phyloP scores from a whole-genome alignment of 2,329 filamentous ascomycete genomes.

The Ophiocordyceps robertsii region DNA sequence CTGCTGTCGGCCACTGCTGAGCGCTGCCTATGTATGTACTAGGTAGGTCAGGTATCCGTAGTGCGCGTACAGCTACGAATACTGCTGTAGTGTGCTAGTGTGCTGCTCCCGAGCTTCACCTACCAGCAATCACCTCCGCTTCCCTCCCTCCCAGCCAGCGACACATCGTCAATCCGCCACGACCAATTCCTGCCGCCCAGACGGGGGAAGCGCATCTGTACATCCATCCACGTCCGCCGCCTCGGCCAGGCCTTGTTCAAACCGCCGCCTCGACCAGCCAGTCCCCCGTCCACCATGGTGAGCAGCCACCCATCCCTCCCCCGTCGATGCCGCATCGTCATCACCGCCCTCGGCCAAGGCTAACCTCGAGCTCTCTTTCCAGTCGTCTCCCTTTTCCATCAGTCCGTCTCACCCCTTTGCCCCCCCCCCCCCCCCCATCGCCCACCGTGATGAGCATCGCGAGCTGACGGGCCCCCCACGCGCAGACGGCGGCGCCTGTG shows the following conservation, averaged over 20 bases:
- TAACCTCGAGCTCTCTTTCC: constrained; percentile 6
- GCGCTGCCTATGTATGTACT: too few relatives aligned
- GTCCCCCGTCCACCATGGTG: neutral
- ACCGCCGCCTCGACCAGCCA: too few relatives aligned
- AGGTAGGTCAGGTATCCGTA: too few relatives aligned
- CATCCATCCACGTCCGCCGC: too few relatives aligned
- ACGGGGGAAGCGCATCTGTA: too few relatives aligned
- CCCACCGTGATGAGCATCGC: neutral
- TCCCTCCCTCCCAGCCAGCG: neutral
- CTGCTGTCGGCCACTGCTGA: neutral
- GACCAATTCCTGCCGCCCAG: too few relatives aligned
- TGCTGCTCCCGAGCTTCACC: neutral
- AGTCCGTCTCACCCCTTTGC: constrained; percentile 41
- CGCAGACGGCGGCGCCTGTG: constrained; percentile 76
- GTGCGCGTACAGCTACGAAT: too few relatives aligned
- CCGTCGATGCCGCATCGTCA: neutral
- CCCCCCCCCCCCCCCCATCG: neutral
- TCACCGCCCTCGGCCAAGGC: neutral
- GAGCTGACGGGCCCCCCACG: neutral
- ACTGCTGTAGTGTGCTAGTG: neutral
- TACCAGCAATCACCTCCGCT: neutral
- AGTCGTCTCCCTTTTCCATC: constrained; percentile 92
- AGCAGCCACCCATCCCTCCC: neutral
- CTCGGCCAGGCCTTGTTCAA: too few relatives aligned
- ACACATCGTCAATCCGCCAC: neutral